Evolutionary conservation across 2,329 filamentous ascomycete species (phyloP).

Genomic region (Cladosporium austrohemisphaericum): DNA sequence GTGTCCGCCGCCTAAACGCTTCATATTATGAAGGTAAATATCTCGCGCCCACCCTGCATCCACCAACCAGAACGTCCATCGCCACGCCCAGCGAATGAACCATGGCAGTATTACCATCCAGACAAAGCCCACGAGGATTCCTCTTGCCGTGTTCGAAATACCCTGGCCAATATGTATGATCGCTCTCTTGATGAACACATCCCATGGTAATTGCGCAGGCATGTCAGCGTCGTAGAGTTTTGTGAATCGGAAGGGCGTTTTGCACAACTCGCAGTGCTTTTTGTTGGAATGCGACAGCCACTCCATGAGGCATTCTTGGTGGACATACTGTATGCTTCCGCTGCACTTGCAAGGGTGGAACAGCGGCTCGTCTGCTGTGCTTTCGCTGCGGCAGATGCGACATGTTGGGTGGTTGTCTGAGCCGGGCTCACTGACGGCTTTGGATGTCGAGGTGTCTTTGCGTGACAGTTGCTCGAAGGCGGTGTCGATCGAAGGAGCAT

Average conservation of each 20-base stretch:
- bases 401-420: slow-evolving; percentile 60
- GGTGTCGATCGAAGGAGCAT: background rate
- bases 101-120: slow-evolving; percentile 90
- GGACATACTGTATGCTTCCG: slow-evolving; percentile 96
- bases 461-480: background rate
- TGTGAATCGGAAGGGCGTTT: slow-evolving; percentile 95
- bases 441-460: slow-evolving; percentile 24
- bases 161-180: slow-evolving; percentile 61
- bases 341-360: slow-evolving; percentile 99
- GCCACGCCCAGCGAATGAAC: slow-evolving; percentile 87
- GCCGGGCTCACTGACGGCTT: slow-evolving; percentile 19
- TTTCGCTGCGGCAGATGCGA: slow-evolving; percentile 92
- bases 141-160: slow-evolving; percentile 46
- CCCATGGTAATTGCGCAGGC: slow-evolving; percentile 75
- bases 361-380: slow-evolving; percentile 73
- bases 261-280: slow-evolving; percentile 99
- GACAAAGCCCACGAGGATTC: slow-evolving; percentile 72
- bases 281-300: slow-evolving; percentile 99
- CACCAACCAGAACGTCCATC: slow-evolving; percentile 89
- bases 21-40: slow-evolving; percentile 23
- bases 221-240: slow-evolving; percentile 95
- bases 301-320: slow-evolving; percentile 97
- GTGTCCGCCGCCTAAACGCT: background rate
- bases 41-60: slow-evolving; percentile 65
- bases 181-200: slow-evolving; percentile 77